Conservation (phyloP, 1,284 basidiomycete genomes). For the Cutaneotrichosporon daszewskae region DNA sequence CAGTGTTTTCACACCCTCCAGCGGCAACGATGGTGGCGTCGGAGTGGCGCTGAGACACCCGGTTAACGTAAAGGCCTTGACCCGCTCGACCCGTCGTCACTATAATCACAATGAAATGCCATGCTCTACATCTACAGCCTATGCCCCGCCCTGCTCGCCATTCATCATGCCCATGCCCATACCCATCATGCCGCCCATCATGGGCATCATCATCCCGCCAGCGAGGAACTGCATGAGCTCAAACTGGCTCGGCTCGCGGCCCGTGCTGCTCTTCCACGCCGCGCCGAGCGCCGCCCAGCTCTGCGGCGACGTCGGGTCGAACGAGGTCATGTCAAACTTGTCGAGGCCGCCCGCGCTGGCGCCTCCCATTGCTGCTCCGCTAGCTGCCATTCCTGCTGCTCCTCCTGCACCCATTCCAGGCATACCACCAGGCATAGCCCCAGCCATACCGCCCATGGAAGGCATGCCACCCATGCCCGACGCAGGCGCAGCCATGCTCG, state of each 20-base stretch:
- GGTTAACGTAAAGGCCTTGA: too few relatives aligned
- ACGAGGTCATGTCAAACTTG: conserved; percentile 28
- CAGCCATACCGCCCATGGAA: too few relatives aligned
- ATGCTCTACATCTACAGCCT: not conserved
- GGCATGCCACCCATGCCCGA: too few relatives aligned
- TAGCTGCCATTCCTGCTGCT: not conserved
- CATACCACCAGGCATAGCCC: too few relatives aligned
- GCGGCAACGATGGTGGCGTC: too few relatives aligned
- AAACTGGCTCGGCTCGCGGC: conserved; percentile 36
- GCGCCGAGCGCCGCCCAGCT: conserved; percentile 29
- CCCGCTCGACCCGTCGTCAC: too few relatives aligned
- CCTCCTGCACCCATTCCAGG: too few relatives aligned
- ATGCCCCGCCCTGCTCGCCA: too few relatives aligned
- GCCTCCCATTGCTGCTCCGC: not conserved
- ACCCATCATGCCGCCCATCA: conserved; percentile 8
- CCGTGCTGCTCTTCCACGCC: conserved; percentile 35
- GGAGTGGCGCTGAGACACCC: too few relatives aligned
- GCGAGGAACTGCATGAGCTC: conserved; percentile 39
- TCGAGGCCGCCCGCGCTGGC: not conserved
- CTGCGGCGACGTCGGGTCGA: conserved; percentile 32
- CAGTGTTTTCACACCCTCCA: too few relatives aligned
- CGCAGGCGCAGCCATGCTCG: too few relatives aligned
- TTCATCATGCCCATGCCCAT: conserved; percentile 7
- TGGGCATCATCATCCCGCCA: not conserved
- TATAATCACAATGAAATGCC: too few relatives aligned